Percentiles rank a stretch among this genome's conserved stretches.
These are phyloP conservation scores for Ephemerocybe angulata DNA, from an alignment of 768 basidiomycete species.

Conservation along the genomic window DNA sequence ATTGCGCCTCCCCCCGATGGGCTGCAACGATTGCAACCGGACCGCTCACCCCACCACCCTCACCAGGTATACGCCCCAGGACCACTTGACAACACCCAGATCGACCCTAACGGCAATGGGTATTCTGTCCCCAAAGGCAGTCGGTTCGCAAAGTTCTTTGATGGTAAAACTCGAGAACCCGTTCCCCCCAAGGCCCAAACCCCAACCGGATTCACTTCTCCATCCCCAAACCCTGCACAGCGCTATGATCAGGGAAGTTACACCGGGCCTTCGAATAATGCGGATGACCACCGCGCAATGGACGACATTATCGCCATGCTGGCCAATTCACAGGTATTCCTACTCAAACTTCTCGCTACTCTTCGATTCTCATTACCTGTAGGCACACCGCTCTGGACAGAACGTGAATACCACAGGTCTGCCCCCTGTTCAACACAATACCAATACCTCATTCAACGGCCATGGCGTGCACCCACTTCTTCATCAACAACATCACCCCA, in stretches of 20 bases:
- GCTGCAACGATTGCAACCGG: conserved; percentile 19
- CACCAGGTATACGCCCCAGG: neutral
- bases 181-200: conserved; percentile 34
- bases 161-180: conserved; percentile 58
- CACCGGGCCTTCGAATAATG: conserved; percentile 28
- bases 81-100: conserved; percentile 14
- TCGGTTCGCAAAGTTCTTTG: conserved; percentile 85
- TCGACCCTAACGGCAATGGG: conserved; percentile 36
- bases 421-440: conserved; percentile 31
- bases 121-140: conserved; percentile 66
- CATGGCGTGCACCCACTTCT: conserved; percentile 33
- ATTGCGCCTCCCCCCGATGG: conserved; percentile 6
- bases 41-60: conserved; percentile 10
- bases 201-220: conserved; percentile 36
- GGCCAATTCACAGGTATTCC: conserved; percentile 63
- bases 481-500: conserved; percentile 40
- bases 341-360: conserved; percentile 3
- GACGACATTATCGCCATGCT: conserved; percentile 83
- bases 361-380: neutral
- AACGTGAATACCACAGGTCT: conserved; percentile 17
- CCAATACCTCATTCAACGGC: conserved; percentile 8
- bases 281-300: conserved; percentile 57
- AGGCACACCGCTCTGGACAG: conserved; percentile 1
- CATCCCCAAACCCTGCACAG: conserved; percentile 44
- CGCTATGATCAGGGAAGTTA: conserved; percentile 45